Base-by-base conservation (phyloP, 257 asterid genomes). In the Przewalskia tangutica region DNA sequence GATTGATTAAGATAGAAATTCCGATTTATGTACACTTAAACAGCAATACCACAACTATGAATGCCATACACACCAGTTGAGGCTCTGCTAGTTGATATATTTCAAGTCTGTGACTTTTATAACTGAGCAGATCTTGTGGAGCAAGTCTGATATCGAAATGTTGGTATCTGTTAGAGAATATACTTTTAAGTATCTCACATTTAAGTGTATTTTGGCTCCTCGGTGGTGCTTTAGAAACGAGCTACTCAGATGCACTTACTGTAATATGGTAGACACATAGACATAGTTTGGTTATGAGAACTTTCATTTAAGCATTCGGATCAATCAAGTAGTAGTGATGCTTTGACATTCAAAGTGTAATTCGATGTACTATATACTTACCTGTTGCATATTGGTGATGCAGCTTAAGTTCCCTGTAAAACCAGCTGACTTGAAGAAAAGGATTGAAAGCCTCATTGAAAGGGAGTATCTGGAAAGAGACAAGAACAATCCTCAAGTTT, bases 351-450 rank as follows among this genome's bases (percentile, higher is more conserved):
- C 68, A 63, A 63, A 63, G 44, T 7, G 44, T 12, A 63, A 27
- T 27, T 34, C 46, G 11, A 34, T 64, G 71, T 32, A 32, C 71
- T 18, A 13, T 63, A 7, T 63, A 63, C 44, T 27, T 27, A 27
- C 40, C 48, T n/a, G 73, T 18, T 79, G 0, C 55, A 3, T 59
- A 42, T 56, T 79, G 38, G 58, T 59, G 77, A 14, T 80, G 83
- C 97, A 94, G 99, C 97, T 96, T 81, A 96, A 93, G 83, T 94
- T 96, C 82, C 99, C 99, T 2, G 91, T 94, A 86, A 96, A 95
- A 90, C 99, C 98, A 32, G 95, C 95, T 0, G 99, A 95, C 87
- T 84, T 95, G 97, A 95, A 94, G 97, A 95, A 95, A 83, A 88
- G 98, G 89, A 96, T 96, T 50, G 99, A 94, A 86, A 94, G 98